Base-by-base conservation (phyloP, 192 early-diverging fungal species). In the Podila epigama region DNA sequence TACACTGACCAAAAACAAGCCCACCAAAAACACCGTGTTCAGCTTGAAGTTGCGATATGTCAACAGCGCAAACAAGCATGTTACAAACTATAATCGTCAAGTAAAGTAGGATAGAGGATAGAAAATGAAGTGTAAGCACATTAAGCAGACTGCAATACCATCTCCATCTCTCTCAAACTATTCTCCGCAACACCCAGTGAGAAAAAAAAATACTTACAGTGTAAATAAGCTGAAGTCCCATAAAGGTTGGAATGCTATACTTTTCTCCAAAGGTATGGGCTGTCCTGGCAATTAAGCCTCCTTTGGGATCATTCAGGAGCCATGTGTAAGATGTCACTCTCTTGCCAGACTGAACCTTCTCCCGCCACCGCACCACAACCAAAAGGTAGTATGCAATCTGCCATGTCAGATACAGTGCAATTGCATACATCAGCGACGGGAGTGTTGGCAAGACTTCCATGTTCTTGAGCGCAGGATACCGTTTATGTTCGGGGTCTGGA, bases 311-410 rank as follows among this genome's bases (percentile, higher is more conserved):
- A 56, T 79, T 79, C 57, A 91, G 81, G 29, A 91, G 37, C 85
- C 86, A 91, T 1, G 87, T 87, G 59, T 87, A 90, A 7, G 84
- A 86, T 1, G 90, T 89, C 22, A 86, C 73, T 33, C 87, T 81
- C 39, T 77, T 77, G 34, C 73, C 73, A 11, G 73, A 58, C 51
- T 63, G 22, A 28, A 77, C 63, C 57, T 77, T 77, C 40, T 77
- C 73, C 32, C 57, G 36, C 48, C 68, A 52, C 10, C 60, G 35
- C 32, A 77, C 66, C 9, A 68, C 73, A 36, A 77, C 73, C 42
- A 77, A 54, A 11, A 77, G 27, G 34, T 77, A 77, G 29, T 77
- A 77, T 5, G 60, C 65, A 10, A 77, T 29, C 51, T 77, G 73
- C 73, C 73, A 77, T 1, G 60, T 68, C 31, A 77, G 52, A n/a